These are phyloP conservation scores for Chalara sp. DNA, from an alignment of 2,329 filamentous ascomycete genomes.

Conservation along the genomic window DNA sequence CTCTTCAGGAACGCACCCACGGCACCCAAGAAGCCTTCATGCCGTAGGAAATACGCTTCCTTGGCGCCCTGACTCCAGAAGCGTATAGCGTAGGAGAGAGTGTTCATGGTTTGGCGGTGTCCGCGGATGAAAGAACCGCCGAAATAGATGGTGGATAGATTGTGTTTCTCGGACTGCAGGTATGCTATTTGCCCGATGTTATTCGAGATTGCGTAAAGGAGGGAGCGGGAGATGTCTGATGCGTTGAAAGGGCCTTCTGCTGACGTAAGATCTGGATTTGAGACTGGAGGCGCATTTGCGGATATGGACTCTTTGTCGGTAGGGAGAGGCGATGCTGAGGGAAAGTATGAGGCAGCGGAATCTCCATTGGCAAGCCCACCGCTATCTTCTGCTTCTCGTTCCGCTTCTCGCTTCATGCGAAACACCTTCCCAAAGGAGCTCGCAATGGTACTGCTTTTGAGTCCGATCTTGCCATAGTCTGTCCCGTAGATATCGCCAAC, in stretches of 20 bases:
- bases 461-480: conserved; percentile 90
- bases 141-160: conserved; percentile 90
- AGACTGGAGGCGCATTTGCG: neutral
- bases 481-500: conserved; percentile 97
- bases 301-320: neutral
- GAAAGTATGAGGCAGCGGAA: conserved; percentile 5
- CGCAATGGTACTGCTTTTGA: conserved; percentile 93
- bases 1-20: conserved; percentile 92
- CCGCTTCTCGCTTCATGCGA: conserved; percentile 80
- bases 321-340: neutral
- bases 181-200: conserved; percentile 98
- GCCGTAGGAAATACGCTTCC: conserved; percentile 90
- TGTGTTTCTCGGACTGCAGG: conserved; percentile 92
- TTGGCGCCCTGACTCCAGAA: conserved; percentile 95
- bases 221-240: conserved; percentile 81
- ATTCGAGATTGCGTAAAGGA: conserved; percentile 93
- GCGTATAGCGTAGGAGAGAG: conserved; percentile 89
- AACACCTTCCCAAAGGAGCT: conserved; percentile 97
- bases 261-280: conserved; percentile 1
- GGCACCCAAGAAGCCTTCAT: conserved; percentile 91
- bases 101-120: conserved; percentile 96
- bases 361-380: conserved; percentile 31
- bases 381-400: conserved; percentile 69
- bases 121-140: conserved; percentile 95
- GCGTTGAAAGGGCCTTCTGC: conserved; percentile 54